Evolutionary conservation across 2,329 filamentous ascomycete genomes (phyloP).

Genomic region (Penicillium capsulatum): DNA sequence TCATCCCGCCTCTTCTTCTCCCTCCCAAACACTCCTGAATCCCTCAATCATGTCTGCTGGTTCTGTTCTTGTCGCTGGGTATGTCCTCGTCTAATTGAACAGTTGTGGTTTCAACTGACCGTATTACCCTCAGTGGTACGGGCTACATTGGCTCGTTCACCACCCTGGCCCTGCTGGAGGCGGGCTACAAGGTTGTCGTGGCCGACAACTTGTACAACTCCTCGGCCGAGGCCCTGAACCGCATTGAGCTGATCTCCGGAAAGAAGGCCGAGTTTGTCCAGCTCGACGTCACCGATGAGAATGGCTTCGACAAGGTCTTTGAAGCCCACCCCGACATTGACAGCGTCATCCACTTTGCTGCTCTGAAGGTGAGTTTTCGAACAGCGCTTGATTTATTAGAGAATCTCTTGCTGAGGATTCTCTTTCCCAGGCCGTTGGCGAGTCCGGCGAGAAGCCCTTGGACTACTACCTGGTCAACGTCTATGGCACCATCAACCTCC

Average conservation of each 20-base stretch:
- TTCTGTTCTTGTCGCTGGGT: slow-evolving; percentile 91
- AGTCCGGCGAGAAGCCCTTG: slow-evolving; percentile 87
- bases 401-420: slow-evolving; percentile 1
- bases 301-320: slow-evolving; percentile 80
- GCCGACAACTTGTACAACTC: slow-evolving; percentile 98
- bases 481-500: slow-evolving; percentile 80
- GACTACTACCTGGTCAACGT: slow-evolving; percentile 99
- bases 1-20: slow-evolving; percentile 9
- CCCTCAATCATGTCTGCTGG: slow-evolving; percentile 64
- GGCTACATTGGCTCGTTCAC: slow-evolving; percentile 99
- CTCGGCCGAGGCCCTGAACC: slow-evolving; percentile 82
- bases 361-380: slow-evolving; percentile 67
- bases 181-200: slow-evolving; percentile 94
- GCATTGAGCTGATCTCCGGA: slow-evolving; percentile 89
- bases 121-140: slow-evolving; percentile 61
- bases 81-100: slow-evolving; percentile 41
- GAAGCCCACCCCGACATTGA: slow-evolving; percentile 86
- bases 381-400: background rate
- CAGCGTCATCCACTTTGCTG: slow-evolving; percentile 98
- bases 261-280: slow-evolving; percentile 82
- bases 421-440: slow-evolving; percentile 72
- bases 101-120: slow-evolving; percentile 26
- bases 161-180: slow-evolving; percentile 80
- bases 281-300: slow-evolving; percentile 82
- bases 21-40: slow-evolving; percentile 2